These are phyloP conservation scores for Alternaria triticimaculans DNA, from an alignment of 2,329 filamentous ascomycete genomes.

Conservation along the genomic window DNA sequence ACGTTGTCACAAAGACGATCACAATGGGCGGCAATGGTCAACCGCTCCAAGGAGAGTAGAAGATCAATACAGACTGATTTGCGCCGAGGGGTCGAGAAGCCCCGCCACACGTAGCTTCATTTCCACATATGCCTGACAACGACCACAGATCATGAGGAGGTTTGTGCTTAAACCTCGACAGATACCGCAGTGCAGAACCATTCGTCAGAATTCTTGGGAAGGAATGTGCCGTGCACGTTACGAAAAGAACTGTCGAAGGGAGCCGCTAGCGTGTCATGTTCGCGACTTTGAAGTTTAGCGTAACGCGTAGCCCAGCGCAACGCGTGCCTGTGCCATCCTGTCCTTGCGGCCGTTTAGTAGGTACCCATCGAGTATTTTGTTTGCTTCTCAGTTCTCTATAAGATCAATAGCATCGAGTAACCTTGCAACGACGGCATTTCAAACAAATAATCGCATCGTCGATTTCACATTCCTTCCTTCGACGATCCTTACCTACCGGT, in stretches of 20 bases:
- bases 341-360: background rate
- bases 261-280: background rate
- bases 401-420: background rate
- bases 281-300: background rate
- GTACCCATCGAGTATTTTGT: background rate
- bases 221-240: background rate
- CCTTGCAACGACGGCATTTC: background rate
- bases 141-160: background rate
- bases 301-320: background rate
- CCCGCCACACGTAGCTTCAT: background rate
- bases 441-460: background rate
- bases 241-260: background rate
- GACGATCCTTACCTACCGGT: background rate
- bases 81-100: background rate
- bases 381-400: background rate
- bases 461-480: background rate
- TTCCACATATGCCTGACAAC: background rate
- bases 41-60: slow-evolving; percentile 57
- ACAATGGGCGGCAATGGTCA: slow-evolving; percentile 68
- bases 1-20: slow-evolving; percentile 55
- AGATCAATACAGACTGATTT: background rate
- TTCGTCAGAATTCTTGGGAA: background rate
- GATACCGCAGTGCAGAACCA: background rate
- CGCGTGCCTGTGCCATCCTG: background rate
- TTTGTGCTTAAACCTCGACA: background rate